These are phyloP conservation scores for Candida sp. DNA, from an alignment of 1,139 yeast species.

Conservation along the genomic window DNA sequence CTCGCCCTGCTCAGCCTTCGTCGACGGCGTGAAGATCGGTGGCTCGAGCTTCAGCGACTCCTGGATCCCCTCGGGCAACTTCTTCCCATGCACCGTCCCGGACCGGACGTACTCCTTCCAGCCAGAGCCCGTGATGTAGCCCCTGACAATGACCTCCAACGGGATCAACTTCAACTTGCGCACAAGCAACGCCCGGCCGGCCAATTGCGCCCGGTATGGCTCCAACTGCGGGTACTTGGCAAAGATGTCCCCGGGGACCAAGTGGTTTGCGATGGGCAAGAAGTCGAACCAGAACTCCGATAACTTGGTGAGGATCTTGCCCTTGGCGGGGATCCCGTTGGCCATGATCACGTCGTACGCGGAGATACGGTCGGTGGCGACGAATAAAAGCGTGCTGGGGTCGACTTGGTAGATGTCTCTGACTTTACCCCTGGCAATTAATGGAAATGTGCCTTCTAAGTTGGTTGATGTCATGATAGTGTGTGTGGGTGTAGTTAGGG, in stretches of 20 bases:
- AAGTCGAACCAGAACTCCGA: conserved; percentile 93
- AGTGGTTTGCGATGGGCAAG: conserved; percentile 71
- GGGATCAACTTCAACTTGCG: conserved; percentile 86
- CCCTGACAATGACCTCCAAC: conserved; percentile 95
- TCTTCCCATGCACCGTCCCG: conserved; percentile 88
- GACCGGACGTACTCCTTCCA: conserved; percentile 88
- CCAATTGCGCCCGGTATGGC: conserved; percentile 67
- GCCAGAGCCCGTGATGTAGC: conserved; percentile 97
- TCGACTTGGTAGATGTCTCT: conserved; percentile 93
- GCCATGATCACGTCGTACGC: conserved; percentile 97
- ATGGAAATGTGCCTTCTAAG: conserved; percentile 76
- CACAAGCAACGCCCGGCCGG: conserved; percentile 82
- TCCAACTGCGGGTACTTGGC: conserved; percentile 26
- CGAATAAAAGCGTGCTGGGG: conserved; percentile 74
- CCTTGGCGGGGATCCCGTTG: conserved; percentile 90
- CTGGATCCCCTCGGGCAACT: conserved; percentile 56
- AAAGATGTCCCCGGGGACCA: conserved; percentile 53
- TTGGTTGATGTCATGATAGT: conserved; percentile 51
- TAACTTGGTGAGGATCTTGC: conserved; percentile 82
- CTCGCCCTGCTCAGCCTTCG: conserved; percentile 98
- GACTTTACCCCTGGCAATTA: conserved; percentile 91
- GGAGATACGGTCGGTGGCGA: conserved; percentile 97
- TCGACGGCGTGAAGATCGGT: conserved; percentile 95
- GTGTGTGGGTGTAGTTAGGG: neutral
- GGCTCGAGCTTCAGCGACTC: conserved; percentile 83